Conservation (phyloP, 371 early-diverging fungal species). For the Zancudomyces culisetae region DNA sequence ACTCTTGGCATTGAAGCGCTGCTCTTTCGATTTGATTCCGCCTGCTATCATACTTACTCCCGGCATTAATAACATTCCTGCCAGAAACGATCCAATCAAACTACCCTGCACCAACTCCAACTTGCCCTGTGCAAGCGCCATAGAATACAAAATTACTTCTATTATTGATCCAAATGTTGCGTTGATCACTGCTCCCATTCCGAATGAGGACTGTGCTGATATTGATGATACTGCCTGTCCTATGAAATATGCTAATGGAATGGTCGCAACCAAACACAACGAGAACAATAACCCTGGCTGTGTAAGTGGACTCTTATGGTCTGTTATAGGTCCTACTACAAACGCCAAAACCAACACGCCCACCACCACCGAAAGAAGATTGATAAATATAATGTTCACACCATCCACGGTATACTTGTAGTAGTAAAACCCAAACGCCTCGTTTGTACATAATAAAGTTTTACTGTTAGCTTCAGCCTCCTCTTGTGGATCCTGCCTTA, state of each 20-base stretch:
- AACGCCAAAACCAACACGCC: constrained; percentile 69
- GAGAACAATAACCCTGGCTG: constrained; percentile 50
- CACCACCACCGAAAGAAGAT: constrained; percentile 60
- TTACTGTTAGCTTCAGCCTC: not conserved
- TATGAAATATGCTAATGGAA: constrained; percentile 88
- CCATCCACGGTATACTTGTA: constrained; percentile 90
- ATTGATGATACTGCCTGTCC: constrained; percentile 92
- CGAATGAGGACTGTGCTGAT: constrained; percentile 79
- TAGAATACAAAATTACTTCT: constrained; percentile 78
- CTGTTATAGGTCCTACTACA: constrained; percentile 33
- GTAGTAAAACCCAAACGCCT: constrained; percentile 61
- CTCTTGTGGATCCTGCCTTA: not conserved
- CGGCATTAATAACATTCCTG: constrained; percentile 76
- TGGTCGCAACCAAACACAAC: constrained; percentile 59
- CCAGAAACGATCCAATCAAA: constrained; percentile 76
- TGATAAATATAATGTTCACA: constrained; percentile 88
- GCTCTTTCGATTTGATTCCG: constrained; percentile 74
- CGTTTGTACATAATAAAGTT: constrained; percentile 55
- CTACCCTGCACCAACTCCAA: constrained; percentile 76
- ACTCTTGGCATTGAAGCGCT: constrained; percentile 80
- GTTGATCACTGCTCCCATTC: constrained; percentile 86
- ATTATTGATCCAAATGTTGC: constrained; percentile 94
- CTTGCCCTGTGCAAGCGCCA: constrained; percentile 78
- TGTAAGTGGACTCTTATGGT: constrained; percentile 13
- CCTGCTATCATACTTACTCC: constrained; percentile 88